Conservation (phyloP, 495 filamentous ascomycete species). For the Clavariopsis aquatica region DNA sequence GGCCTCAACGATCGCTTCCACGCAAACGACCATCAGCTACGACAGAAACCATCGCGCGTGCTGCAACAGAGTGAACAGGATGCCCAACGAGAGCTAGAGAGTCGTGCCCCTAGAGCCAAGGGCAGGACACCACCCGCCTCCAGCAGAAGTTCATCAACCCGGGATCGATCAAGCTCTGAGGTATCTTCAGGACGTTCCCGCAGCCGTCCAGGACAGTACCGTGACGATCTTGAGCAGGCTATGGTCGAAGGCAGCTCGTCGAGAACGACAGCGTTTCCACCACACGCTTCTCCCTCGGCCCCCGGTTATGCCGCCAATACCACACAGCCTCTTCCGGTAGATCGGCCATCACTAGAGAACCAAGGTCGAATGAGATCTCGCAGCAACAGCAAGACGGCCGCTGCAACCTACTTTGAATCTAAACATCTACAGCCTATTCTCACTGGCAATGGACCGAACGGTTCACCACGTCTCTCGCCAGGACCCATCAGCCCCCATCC, state of each 20-base stretch:
- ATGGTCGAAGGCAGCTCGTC: slow-evolving; percentile 44
- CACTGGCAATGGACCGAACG: slow-evolving; percentile 20
- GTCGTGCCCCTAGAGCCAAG: slow-evolving; percentile 24
- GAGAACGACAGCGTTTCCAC: slow-evolving; percentile 20
- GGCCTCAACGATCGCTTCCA: slow-evolving; percentile 19
- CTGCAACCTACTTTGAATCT: slow-evolving; percentile 42
- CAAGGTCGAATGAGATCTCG: slow-evolving; percentile 33
- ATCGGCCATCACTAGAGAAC: slow-evolving; percentile 23
- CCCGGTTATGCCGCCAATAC: slow-evolving; percentile 32
- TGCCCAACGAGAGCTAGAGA: slow-evolving; percentile 38
- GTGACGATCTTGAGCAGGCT: slow-evolving; percentile 47
- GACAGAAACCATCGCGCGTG: slow-evolving; percentile 47
- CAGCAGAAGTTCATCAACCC: slow-evolving; percentile 38
- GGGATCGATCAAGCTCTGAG: slow-evolving; percentile 47
- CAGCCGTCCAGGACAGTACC: slow-evolving; percentile 45
- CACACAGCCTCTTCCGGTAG: slow-evolving; percentile 21
- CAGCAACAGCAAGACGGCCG: slow-evolving; percentile 38
- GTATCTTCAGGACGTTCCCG: slow-evolving; percentile 43
- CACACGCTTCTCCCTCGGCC: slow-evolving; percentile 36
- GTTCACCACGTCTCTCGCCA: slow-evolving; percentile 29
- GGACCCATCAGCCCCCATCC: slow-evolving; percentile 21
- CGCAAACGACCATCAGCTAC: slow-evolving; percentile 43
- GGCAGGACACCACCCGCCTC: slow-evolving; percentile 38
- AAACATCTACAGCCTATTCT: slow-evolving; percentile 40
- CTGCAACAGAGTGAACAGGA: slow-evolving; percentile 41